These are phyloP conservation scores for Friedmanniomyces endolithicus DNA, from an alignment of 495 filamentous ascomycete species.

Conservation along the genomic window DNA sequence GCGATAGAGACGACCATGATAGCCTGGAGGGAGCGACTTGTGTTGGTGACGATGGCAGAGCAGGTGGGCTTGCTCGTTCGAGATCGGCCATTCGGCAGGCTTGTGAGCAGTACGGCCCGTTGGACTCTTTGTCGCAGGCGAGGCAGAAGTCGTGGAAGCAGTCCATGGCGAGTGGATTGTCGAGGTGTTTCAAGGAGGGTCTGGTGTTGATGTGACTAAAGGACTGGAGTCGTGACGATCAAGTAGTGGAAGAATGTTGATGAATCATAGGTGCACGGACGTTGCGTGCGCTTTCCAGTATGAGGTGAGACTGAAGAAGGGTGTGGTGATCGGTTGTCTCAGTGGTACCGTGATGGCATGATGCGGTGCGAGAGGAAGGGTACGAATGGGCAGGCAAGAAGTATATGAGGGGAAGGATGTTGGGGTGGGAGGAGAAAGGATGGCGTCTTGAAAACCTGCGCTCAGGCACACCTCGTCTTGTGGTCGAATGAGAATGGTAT, in stretches of 20 bases:
- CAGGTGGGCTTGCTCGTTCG: conserved; percentile 42
- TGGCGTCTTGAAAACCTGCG: too few relatives aligned
- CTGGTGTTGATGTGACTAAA: not conserved
- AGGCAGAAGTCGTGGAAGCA: conserved; percentile 94
- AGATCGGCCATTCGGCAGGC: conserved; percentile 79
- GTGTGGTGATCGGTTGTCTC: not conserved
- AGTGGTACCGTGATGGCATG: not conserved
- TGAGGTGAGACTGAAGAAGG: not conserved
- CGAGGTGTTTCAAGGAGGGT: not conserved
- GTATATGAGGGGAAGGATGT: conserved; percentile 1
- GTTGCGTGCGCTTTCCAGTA: conserved; percentile 1
- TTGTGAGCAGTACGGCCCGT: conserved; percentile 81
- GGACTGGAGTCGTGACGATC: not conserved
- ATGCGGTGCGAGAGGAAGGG: conserved; percentile 3
- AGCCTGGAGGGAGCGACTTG: not conserved
- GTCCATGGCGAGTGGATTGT: conserved; percentile 36
- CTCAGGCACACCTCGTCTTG: conserved; percentile 8
- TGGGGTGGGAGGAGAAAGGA: not conserved
- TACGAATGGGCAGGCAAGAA: not conserved
- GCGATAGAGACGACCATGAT: not conserved
- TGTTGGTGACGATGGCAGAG: not conserved
- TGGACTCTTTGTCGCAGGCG: conserved; percentile 82
- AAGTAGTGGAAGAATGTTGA: conserved; percentile 2
- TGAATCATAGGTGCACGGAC: conserved; percentile 13
- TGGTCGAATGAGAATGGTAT: conserved; percentile 6